A percentile compares a stretch with the other conserved stretches of the same genome.
Evolutionary conservation across 352 stramenopile species (phyloP).

Genomic region (Paralagenidium karlingii): DNA sequence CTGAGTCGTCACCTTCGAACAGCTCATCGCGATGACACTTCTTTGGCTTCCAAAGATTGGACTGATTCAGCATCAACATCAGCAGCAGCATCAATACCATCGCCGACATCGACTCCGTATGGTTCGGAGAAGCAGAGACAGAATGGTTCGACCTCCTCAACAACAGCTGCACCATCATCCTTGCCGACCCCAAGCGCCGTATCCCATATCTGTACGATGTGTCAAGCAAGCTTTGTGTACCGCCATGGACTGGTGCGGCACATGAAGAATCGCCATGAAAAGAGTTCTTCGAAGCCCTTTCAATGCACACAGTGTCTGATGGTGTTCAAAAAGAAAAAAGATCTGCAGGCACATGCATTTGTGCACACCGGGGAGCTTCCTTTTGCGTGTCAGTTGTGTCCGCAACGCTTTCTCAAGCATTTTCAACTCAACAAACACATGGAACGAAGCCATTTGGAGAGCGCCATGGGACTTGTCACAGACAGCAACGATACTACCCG

Average conservation of each 20-base stretch:
- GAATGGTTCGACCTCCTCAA: conserved; percentile 28
- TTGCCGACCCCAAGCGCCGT: too few relatives aligned
- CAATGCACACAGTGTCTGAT: conserved; percentile 42
- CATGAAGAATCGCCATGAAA: conserved; percentile 21
- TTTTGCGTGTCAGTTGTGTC: conserved; percentile 55
- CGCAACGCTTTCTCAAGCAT: conserved; percentile 41
- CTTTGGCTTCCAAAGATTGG: background rate
- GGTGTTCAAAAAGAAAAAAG: conserved; percentile 72
- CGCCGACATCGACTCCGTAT: background rate
- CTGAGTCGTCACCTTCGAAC: conserved; percentile 27
- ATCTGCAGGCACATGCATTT: conserved; percentile 60
- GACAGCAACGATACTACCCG: conserved; percentile 14
- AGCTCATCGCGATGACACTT: conserved; percentile 5
- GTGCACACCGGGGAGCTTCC: conserved; percentile 63
- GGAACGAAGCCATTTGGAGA: conserved; percentile 6
- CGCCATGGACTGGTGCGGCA: conserved; percentile 54
- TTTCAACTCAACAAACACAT: conserved; percentile 37
- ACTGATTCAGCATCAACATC: too few relatives aligned
- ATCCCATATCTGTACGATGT: conserved; percentile 27
- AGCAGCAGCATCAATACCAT: too few relatives aligned
- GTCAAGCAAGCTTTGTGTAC: conserved; percentile 42
- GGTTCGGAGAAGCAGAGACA: conserved; percentile 5
- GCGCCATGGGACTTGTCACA: conserved; percentile 11
- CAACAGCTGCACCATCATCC: too few relatives aligned
- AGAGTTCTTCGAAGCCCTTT: conserved; percentile 40